Base-by-base conservation (phyloP, 495 filamentous ascomycete species). In the Trypethelium eluteriae region DNA sequence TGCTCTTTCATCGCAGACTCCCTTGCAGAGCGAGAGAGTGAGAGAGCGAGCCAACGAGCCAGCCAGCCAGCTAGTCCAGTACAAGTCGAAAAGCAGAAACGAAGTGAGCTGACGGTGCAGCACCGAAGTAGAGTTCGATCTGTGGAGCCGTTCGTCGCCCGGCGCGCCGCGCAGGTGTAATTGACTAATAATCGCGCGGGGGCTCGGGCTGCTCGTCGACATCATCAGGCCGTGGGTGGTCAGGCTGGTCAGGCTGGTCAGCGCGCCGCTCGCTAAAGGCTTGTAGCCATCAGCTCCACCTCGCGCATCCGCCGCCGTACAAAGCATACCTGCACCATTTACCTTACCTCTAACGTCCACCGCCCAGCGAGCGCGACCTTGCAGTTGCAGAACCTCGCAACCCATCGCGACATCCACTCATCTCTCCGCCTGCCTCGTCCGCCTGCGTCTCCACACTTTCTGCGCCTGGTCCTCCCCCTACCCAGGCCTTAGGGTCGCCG, bases 101-200 rank as follows among this genome's bases (percentile, higher is more conserved):
- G 32, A 18, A 36, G 1, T 34, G n/a, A 35, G 53, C 53, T 59
- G 53, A 59, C 53, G 5, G 53, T 2, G 53, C 25, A 59, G 32
- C 25, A 34, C 25, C 25, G 25, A 25, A 25, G 25, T 25, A 18
- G 49, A 6, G 32, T 14, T 11, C 53, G 53, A 59, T 59, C 32
- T 5, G 53, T n/a, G 32, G 53, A 34, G 53, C 53, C 7, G 18
- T 7, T 14, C 5, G 25, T 36, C 5, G 11, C 49, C 41, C 49
- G 49, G 49, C 49, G 10, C 16, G 9, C 53, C 32, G 53, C 18
- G 53, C 53, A 59, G 32, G 25, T 59, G 53, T 59, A 59, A 59
- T 59, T 59, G 53, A 59, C 53, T 59, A 59, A 59, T 59, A 36
- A 59, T 59, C 53, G 53, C 53, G 53, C 53, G 53, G 53, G 53